Evolutionary conservation across 73 alveolate species (phyloP).

Genomic region (Paramecium biaurelia): DNA sequence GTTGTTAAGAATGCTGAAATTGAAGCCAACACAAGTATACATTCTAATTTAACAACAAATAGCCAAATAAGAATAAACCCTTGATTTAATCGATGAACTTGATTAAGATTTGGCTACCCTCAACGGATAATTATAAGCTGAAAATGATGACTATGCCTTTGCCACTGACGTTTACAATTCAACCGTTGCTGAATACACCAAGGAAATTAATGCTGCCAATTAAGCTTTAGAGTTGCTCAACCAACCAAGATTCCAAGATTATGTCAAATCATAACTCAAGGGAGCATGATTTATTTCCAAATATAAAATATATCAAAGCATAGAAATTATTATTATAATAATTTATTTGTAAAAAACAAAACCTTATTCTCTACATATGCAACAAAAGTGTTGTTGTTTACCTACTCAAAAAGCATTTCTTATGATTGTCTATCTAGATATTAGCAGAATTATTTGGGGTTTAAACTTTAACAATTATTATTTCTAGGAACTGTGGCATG

Average conservation of each 20-base stretch:
- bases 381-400: constrained; percentile 23
- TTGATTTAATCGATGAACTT: not conserved
- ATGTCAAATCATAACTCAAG: constrained; percentile 28
- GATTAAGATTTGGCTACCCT: constrained; percentile 47
- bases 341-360: not conserved
- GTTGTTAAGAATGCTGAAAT: constrained; percentile 51
- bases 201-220: constrained; percentile 32
- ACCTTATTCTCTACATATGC: not conserved
- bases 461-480: not conserved
- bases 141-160: constrained; percentile 45
- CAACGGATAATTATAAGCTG: constrained; percentile 51
- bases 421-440: not conserved
- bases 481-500: constrained; percentile 5
- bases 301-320: not conserved
- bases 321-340: not conserved
- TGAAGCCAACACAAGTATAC: not conserved
- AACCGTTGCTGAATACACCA: constrained; percentile 27
- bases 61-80: constrained; percentile 18
- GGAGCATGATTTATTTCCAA: constrained; percentile 2
- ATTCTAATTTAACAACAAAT: not conserved
- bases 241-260: constrained; percentile 52
- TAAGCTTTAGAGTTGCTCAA: constrained; percentile 17
- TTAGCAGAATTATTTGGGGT: constrained; percentile 51
- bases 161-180: constrained; percentile 29
- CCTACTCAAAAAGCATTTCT: constrained; percentile 4